Conservation (phyloP, 345 rosid species). For the Garcia nutans region DNA sequence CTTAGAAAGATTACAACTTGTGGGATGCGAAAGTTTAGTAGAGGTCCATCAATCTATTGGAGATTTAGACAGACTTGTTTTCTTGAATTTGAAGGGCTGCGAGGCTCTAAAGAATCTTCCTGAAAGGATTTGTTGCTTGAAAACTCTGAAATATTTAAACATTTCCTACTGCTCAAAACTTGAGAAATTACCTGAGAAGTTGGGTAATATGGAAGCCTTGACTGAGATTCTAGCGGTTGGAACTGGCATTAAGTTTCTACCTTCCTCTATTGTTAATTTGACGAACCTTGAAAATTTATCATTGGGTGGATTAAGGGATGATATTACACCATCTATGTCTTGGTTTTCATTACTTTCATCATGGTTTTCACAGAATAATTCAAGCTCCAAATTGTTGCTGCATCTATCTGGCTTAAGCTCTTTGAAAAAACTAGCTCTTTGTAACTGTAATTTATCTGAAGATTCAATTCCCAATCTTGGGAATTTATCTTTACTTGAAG, state of each 20-base stretch:
- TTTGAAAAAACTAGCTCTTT: background rate
- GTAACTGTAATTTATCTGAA: background rate
- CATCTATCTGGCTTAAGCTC: background rate
- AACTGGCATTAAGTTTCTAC: background rate
- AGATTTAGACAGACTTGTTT: background rate
- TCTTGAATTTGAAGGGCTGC: background rate
- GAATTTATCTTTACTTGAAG: background rate
- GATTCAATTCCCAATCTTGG: background rate
- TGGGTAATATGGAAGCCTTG: slow-evolving; percentile 3
- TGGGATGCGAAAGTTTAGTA: background rate
- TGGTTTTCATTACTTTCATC: background rate
- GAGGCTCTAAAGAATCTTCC: background rate
- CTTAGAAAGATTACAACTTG: background rate
- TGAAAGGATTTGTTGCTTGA: background rate
- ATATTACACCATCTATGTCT: background rate
- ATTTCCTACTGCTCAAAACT: background rate
- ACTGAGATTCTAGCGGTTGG: background rate
- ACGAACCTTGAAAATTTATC: background rate
- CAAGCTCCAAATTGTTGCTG: background rate
- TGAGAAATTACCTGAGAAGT: background rate
- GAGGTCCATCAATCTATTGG: background rate
- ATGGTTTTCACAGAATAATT: background rate
- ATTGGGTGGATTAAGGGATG: background rate
- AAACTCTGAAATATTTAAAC: background rate
- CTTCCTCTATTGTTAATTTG: background rate